phyloP scores from a whole-genome alignment of 2,329 filamentous ascomycete genomes.

The Stemphylium beticola region DNA sequence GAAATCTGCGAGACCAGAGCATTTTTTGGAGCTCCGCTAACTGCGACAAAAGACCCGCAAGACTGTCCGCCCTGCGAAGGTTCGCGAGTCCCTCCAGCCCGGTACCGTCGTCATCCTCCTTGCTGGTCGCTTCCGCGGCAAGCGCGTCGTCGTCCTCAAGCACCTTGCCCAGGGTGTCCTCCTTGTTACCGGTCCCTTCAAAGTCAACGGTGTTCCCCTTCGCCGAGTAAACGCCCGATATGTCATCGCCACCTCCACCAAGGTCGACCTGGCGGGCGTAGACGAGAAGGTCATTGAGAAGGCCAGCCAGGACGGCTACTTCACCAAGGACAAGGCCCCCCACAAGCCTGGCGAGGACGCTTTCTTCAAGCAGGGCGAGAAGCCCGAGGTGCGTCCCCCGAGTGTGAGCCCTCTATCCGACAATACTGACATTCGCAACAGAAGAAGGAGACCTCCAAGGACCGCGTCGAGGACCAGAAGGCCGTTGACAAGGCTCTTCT shows the following conservation, averaged over 20 bases:
- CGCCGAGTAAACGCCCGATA: conserved; percentile 91
- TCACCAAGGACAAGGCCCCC: conserved; percentile 91
- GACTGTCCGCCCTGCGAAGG: conserved; percentile 83
- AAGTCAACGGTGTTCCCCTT: conserved; percentile 99
- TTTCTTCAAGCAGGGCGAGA: conserved; percentile 99
- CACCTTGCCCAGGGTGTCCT: conserved; percentile 96
- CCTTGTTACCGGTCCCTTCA: conserved; percentile 99
- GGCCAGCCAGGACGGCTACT: conserved; percentile 84
- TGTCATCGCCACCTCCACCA: conserved; percentile 88
- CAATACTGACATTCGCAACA: conserved; percentile 51
- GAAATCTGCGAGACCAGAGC: background rate
- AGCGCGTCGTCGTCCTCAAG: conserved; percentile 99
- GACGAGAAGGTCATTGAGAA: conserved; percentile 77
- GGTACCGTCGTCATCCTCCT: conserved; percentile 98
- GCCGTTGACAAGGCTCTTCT: conserved; percentile 95
- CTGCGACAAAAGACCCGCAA: conserved; percentile 79
- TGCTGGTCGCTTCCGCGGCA: conserved; percentile 99
- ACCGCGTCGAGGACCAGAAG: conserved; percentile 97
- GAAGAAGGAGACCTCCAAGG: conserved; percentile 97
- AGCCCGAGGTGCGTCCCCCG: conserved; percentile 78
- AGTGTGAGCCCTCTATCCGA: background rate
- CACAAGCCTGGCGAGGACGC: conserved; percentile 97
- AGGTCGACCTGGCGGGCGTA: conserved; percentile 82
- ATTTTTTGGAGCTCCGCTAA: conserved; percentile 34
- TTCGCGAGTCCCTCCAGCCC: conserved; percentile 87